Base-by-base conservation (phyloP, 441 rosid genomes). In the Corymbia citriodora region DNA sequence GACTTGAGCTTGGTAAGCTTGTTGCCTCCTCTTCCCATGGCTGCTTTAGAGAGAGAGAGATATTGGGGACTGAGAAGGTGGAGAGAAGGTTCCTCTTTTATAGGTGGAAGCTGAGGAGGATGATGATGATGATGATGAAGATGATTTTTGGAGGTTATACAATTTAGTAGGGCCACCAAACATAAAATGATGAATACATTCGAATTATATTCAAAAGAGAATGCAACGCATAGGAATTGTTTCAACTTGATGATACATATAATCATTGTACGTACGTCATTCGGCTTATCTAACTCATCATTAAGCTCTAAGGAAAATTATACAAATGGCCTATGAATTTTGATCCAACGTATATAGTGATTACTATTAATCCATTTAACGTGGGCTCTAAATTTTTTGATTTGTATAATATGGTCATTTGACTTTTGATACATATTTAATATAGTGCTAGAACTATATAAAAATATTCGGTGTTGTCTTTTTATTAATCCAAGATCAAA, bases 261-360 rank as follows among this genome's bases (percentile, higher is more conserved):
- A 40, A 40, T 40, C 45, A 40, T 40, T 6, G 45, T 40, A 40
- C 45, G 10, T 36, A 21, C 82, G 3, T 72, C 15, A 4, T 36
- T 18, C 5, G 18, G 14, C 49, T 72, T 18, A 72, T 72, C 82
- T 36, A 0, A 72, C 82, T 72, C 8, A 7, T 23, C 52, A 31
- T 31, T 68, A 6, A 31, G 31, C 15, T 31, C 31, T 15, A 33
- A 8, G 25, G n/a, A 63, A 63, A 13, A 63, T 29, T 0, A 13
- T 2, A 4, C 13, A 7, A 63, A 63, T 29, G 2, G 29, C 29
- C 29, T 14, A 3, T 14, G 17, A 7, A 63, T 2, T 63, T 63
- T 14, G 3, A 63, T 8, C 1, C 5, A 14, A 63, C 3, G 14
- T 0, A 2, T 0, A 3, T 7, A 29, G 9, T 0, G 0, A 0